phyloP scores from a whole-genome alignment of 2,329 filamentous ascomycete genomes.

The Colletotrichum cordylinicola region DNA sequence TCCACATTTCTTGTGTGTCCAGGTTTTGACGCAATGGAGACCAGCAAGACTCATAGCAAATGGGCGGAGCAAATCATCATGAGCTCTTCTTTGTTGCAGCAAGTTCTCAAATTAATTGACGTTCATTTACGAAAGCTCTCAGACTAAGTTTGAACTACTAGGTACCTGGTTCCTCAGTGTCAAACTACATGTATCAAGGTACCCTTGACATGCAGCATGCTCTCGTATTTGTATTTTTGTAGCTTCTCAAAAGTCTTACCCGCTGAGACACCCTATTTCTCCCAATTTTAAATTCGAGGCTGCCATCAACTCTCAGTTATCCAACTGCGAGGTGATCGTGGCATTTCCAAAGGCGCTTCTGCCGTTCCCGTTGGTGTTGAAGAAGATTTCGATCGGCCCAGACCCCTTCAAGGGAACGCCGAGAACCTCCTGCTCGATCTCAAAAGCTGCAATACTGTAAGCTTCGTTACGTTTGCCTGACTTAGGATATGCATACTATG shows the following conservation, averaged over 20 bases:
- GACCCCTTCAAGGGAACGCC: background rate
- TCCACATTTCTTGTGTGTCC: background rate
- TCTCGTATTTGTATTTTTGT: background rate
- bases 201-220: fast-evolving
- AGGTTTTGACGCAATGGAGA: background rate
- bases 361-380: background rate
- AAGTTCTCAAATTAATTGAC: too few species aligned
- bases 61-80: background rate
- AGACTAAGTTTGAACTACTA: too few species aligned
- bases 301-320: background rate
- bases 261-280: background rate
- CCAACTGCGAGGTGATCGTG: background rate
- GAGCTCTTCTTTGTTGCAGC: background rate
- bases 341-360: background rate
- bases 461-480: background rate
- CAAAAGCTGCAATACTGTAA: background rate
- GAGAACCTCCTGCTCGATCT: background rate
- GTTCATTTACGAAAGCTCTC: too few species aligned
- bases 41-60: background rate
- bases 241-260: background rate
- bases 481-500: background rate
- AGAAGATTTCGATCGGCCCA: background rate
- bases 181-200: fast-evolving
- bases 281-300: background rate
- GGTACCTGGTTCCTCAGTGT: too few species aligned